These are phyloP conservation scores for Monosporascus sp. DNA, from an alignment of 2,329 filamentous ascomycete genomes.

Conservation along the genomic window DNA sequence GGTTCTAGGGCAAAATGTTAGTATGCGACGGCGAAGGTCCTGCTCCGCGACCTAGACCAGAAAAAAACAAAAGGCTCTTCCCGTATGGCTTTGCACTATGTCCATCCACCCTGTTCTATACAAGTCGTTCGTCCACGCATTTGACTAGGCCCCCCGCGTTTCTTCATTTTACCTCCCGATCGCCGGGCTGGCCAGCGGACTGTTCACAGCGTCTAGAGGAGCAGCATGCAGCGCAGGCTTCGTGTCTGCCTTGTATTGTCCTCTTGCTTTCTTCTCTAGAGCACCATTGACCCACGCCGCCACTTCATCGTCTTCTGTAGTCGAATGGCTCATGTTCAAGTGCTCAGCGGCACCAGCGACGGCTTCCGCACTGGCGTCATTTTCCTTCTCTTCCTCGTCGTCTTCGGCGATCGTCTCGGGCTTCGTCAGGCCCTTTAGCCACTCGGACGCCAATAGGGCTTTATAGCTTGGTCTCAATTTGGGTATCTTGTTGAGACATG, in stretches of 20 bases:
- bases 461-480: constrained; percentile 90
- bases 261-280: constrained; percentile 60
- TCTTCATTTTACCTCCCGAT: constrained; percentile 6
- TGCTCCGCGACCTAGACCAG: too few relatives aligned
- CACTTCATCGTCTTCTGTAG: constrained; percentile 72
- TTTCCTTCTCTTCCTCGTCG: constrained; percentile 29
- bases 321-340: constrained; percentile 35
- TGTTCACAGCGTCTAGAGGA: constrained; percentile 66
- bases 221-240: constrained; percentile 86
- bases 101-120: too few relatives aligned
- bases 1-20: too few relatives aligned
- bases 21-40: too few relatives aligned
- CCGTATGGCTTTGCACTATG: too few relatives aligned
- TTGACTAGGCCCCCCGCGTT: too few relatives aligned
- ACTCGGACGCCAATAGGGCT: constrained; percentile 82
- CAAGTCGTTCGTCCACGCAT: too few relatives aligned
- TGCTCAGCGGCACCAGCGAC: constrained; percentile 39
- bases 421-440: constrained; percentile 72
- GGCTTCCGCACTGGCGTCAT: constrained; percentile 32
- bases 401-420: constrained; percentile 46
- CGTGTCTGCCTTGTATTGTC: constrained; percentile 42
- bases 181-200: constrained; percentile 41
- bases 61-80: too few relatives aligned
- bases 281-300: constrained; percentile 76
- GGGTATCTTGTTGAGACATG: constrained; percentile 88